Evolutionary conservation across 2,329 filamentous ascomycete genomes (phyloP).

Genomic region (Thielaviopsis musarum): DNA sequence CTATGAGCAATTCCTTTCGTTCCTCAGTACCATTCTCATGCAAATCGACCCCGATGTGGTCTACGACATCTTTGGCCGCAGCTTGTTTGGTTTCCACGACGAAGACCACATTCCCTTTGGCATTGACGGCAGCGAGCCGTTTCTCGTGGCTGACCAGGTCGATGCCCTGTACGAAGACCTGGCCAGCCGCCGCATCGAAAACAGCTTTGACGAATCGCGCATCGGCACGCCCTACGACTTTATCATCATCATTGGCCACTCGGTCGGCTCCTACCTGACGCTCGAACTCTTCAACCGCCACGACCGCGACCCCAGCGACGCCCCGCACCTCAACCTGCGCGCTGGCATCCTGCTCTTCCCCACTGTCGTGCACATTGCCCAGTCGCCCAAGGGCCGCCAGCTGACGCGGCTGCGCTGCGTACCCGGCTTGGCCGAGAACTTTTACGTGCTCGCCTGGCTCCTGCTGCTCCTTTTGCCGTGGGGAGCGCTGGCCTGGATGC

Average conservation of each 20-base stretch:
- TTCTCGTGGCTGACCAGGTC: slow-evolving; percentile 37
- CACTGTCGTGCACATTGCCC: slow-evolving; percentile 54
- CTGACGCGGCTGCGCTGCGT: slow-evolving; percentile 21
- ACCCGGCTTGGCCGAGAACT: slow-evolving; percentile 25
- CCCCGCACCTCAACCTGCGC: slow-evolving; percentile 25
- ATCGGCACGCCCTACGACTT: slow-evolving; percentile 30
- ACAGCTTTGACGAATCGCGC: slow-evolving; percentile 15
- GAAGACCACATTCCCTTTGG: slow-evolving; percentile 31
- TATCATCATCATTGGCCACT: slow-evolving; percentile 56
- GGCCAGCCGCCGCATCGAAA: slow-evolving; percentile 18
- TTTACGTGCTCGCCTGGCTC: slow-evolving; percentile 24
- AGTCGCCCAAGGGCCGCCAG: slow-evolving; percentile 40
- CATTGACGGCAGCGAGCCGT: slow-evolving; percentile 24
- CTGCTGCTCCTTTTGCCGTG: slow-evolving; percentile 27
- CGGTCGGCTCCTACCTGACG: slow-evolving; percentile 54
- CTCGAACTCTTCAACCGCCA: slow-evolving; percentile 50
- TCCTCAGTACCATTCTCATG: slow-evolving; percentile 37
- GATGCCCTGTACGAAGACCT: slow-evolving; percentile 25
- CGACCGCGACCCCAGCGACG: slow-evolving; percentile 21
- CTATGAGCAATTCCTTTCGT: slow-evolving; percentile 49
- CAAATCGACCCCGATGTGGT: slow-evolving; percentile 21
- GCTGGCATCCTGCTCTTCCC: slow-evolving; percentile 54
- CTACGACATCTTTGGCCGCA: slow-evolving; percentile 41
- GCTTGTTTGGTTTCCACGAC: slow-evolving; percentile 41
- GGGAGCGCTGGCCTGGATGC: slow-evolving; percentile 25